These are phyloP conservation scores for Podila minutissima DNA, from an alignment of 192 early-diverging fungal species.

Conservation along the genomic window DNA sequence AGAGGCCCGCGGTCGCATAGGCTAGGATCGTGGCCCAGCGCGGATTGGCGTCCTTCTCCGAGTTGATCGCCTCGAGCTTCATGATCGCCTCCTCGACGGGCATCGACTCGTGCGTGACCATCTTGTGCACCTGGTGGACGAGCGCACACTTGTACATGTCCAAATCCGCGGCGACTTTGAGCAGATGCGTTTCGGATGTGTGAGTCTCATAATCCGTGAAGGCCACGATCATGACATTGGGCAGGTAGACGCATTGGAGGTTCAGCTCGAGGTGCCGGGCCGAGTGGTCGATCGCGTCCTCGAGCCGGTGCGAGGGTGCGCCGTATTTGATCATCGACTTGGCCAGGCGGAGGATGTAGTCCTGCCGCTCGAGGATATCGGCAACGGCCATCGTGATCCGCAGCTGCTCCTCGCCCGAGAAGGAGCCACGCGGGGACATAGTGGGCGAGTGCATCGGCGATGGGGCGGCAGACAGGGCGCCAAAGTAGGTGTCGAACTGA, in stretches of 20 bases:
- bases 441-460: constrained; percentile 25
- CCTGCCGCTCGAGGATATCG: constrained; percentile 75
- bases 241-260: constrained; percentile 72
- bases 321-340: constrained; percentile 77
- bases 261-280: constrained; percentile 70
- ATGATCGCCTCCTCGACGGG: constrained; percentile 71
- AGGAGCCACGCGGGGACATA: constrained; percentile 26
- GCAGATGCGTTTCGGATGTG: constrained; percentile 79
- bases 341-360: constrained; percentile 69
- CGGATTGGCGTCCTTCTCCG: constrained; percentile 63
- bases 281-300: constrained; percentile 70
- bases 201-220: constrained; percentile 79
- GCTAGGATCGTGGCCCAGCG: constrained; percentile 66
- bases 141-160: constrained; percentile 76
- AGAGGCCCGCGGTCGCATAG: constrained; percentile 66
- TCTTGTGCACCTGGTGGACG: constrained; percentile 70
- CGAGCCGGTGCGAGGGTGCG: constrained; percentile 73
- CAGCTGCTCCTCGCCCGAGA: constrained; percentile 59
- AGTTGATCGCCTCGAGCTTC: constrained; percentile 67
- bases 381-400: constrained; percentile 67
- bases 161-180: constrained; percentile 65
- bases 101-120: constrained; percentile 70
- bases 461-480: constrained; percentile 6
- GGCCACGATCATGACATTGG: constrained; percentile 76
- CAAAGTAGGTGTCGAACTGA: constrained; percentile 25